phyloP scores from a whole-genome alignment of 371 early-diverging fungal genomes.

The Circinella minor region DNA sequence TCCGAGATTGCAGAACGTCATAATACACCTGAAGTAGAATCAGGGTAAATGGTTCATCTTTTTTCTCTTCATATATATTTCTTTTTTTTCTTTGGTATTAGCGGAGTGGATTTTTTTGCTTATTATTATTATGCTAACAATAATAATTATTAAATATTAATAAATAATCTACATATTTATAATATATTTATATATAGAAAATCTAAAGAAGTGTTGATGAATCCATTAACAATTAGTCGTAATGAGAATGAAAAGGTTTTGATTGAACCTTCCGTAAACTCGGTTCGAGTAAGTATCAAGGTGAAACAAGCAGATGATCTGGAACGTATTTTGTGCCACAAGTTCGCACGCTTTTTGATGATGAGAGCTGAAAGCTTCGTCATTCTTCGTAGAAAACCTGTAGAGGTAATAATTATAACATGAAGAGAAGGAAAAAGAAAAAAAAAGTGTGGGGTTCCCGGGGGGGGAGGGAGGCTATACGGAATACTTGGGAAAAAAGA shows the following conservation, averaged over 20 bases:
- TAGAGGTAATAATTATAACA: constrained; percentile 59
- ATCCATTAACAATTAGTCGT: constrained; percentile 88
- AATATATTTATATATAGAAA: constrained; percentile 41
- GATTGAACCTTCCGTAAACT: constrained; percentile 94
- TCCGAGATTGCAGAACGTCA: constrained; percentile 97
- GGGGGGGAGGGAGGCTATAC: background rate
- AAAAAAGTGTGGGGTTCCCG: background rate
- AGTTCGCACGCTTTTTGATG: constrained; percentile 97
- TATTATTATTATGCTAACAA: too few species aligned
- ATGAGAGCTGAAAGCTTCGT: constrained; percentile 96
- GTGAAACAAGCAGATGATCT: constrained; percentile 99
- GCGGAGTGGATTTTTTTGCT: too few species aligned
- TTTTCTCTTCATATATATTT: background rate
- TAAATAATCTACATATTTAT: background rate
- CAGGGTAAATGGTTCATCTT: constrained; percentile 58
- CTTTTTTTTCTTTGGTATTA: too few species aligned
- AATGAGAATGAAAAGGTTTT: constrained; percentile 96
- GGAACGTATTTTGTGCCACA: constrained; percentile 93
- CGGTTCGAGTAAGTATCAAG: constrained; percentile 91
- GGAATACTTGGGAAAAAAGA: background rate
- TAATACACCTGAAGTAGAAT: constrained; percentile 97
- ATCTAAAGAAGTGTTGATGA: constrained; percentile 85
- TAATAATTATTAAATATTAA: background rate
- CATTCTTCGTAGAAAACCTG: constrained; percentile 90
- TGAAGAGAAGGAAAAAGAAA: background rate